These are phyloP conservation scores for Polygonum aviculare DNA, from an alignment of 148 eudicot genomes.

Conservation along the genomic window DNA sequence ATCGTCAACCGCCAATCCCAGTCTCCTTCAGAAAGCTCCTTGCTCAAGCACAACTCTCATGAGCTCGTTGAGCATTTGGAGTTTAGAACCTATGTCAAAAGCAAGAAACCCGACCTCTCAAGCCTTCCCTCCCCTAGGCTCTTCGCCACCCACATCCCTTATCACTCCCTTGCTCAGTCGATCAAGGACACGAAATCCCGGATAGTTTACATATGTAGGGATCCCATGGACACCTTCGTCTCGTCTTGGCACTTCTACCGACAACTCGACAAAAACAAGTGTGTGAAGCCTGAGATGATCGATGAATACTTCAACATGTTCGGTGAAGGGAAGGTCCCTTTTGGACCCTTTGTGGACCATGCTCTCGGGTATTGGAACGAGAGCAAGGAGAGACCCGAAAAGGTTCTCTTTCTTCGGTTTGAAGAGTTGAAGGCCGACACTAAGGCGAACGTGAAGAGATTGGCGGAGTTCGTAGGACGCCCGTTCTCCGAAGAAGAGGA, in stretches of 20 bases:
- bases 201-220: conserved; percentile 15
- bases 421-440: conserved; percentile 28
- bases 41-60: conserved; percentile 28
- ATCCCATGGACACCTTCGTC: conserved; percentile 17
- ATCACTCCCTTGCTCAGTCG: conserved; percentile 3
- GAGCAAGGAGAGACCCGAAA: conserved; percentile 17
- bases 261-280: conserved; percentile 2
- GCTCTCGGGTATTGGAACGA: conserved; percentile 24
- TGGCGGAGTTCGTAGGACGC: conserved; percentile 25
- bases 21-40: conserved; percentile 11
- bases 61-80: conserved; percentile 25
- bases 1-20: conserved; percentile 9
- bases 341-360: conserved; percentile 30
- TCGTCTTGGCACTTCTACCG: conserved; percentile 7
- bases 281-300: neutral
- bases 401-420: conserved; percentile 22
- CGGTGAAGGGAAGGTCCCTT: conserved; percentile 23
- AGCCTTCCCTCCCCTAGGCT: conserved; percentile 3
- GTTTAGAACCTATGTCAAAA: conserved; percentile 17
- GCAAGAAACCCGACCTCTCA: neutral
- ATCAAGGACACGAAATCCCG: conserved; percentile 12
- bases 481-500: conserved; percentile 25
- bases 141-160: conserved; percentile 17
- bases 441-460: conserved; percentile 2
- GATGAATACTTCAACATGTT: conserved; percentile 26